Evolutionary conservation across 495 filamentous ascomycete genomes (phyloP), one percentile per base, ranked within the genome.

Genomic region (Penicillium longicatenatum): DNA sequence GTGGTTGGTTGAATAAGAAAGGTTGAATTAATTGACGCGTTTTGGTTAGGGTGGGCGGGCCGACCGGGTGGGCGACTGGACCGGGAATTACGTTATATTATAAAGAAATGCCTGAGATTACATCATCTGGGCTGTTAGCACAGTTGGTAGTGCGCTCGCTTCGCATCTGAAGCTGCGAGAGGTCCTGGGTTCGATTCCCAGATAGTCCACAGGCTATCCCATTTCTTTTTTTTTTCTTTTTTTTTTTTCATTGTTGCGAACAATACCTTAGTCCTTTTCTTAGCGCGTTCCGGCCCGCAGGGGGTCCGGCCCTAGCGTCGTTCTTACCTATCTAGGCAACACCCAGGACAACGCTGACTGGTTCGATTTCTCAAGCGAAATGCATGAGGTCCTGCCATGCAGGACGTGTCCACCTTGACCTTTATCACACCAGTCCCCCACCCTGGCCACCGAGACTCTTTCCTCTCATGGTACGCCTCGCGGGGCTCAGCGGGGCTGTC

Each of bases 151-250:
- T 45, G 52, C 57, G 64, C 54, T 35, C 60, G 54, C 50, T 66
- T 66, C 61, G 64, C 64, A 63, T 63, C 9, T 43, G 17, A 19
- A 10, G n/a, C n/a, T 46, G 47, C 52, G 64, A 30, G 52, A 67
- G 61, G 58, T 64, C 64, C 51, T 42, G 64, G 64, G 62, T 64
- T 67, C 61, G 52, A 67, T 67, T 67, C 62, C 61, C 64, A 35
- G 31, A 35, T 35, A 14, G 31, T 14, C 31, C 31, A 35, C 12
- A 35, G 9, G 31, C 31, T 35, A 35, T 51, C 6, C 7, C 11
- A 51, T 17, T 17, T 9, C 19, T 43, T 43, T 43, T 43, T 26
- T 26, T 11, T 46, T 26, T 46, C 19, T 20, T 35, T 35, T 14
- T 10, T 35, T 35, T 35, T 33, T 12, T 2, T 12, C 3, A 6